Percentiles rank a stretch among this genome's conserved stretches.
phyloP scores from a whole-genome alignment of 73 alveolate species.

The Paramecium primaurelia region DNA sequence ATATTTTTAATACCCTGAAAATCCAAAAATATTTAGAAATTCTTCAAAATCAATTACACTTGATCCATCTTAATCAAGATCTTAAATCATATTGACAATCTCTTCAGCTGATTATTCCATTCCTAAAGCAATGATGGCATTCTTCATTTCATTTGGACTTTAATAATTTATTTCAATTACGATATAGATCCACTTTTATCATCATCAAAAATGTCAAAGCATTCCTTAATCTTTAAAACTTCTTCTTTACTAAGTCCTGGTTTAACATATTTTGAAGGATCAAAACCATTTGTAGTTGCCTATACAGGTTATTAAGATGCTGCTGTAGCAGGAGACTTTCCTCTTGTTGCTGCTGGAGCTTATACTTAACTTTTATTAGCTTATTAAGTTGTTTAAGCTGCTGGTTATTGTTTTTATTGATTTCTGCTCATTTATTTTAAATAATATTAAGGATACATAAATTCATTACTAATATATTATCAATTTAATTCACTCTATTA shows the following conservation, averaged over 20 bases:
- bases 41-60: constrained; percentile 34
- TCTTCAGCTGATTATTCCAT: constrained; percentile 42
- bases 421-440: not conserved
- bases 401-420: not conserved
- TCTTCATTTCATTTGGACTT: constrained; percentile 38
- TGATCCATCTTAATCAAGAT: constrained; percentile 43
- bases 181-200: constrained; percentile 71
- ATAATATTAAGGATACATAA: not conserved
- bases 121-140: constrained; percentile 22
- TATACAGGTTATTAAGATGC: not conserved
- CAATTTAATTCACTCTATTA: not conserved
- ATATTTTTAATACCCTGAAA: not conserved
- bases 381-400: not conserved
- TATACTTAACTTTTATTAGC: not conserved
- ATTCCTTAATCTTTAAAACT: constrained; percentile 73
- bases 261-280: constrained; percentile 63
- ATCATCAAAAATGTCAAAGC: constrained; percentile 73
- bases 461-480: not conserved
- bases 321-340: not conserved
- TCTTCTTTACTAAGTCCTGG: constrained; percentile 73
- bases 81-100: constrained; percentile 36
- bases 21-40: constrained; percentile 53
- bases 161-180: not conserved
- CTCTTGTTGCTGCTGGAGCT: not conserved
- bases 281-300: constrained; percentile 44